Evolutionary conservation across 1,284 basidiomycete species (phyloP), one percentile per base, ranked within the genome.

Genomic region (Ganoderma resinaceum): DNA sequence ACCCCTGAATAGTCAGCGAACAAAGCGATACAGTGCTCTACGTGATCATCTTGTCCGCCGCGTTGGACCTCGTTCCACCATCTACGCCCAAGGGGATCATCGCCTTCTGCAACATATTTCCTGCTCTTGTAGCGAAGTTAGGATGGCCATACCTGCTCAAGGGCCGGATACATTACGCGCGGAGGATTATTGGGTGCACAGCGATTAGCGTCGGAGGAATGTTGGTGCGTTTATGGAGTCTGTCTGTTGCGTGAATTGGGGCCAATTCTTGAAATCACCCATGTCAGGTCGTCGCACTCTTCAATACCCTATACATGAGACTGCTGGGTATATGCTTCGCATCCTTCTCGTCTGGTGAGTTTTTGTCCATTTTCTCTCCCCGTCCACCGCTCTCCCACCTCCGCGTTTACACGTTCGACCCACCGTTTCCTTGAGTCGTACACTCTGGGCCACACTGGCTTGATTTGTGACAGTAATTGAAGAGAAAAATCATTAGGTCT

Each of bases 31-130:
- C 73, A 95, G 95, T 96, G 12, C 84, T 96, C 67, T 98, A 99
- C 80, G 97, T 99, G 42, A 94, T 99, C 73, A 98, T 99, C 72
- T 88, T 99, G 31, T 97, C 95, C 0, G 97, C 97, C 5, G 97
- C 97, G 0, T 85, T 98, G 18, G 97, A 99, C 79, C 87, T 99
- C 4, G 95, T 99, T 0, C 95, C 97, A 4, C 89, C 94, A 0
- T 88, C 91, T 4, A 96, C 94, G 0, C 96, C 96, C 0, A 95
- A 95, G 76, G 97, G 96, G n/a, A 89, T 98, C 66, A 95, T 98
- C 61, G 91, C 93, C 0, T 96, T 97, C 79, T 95, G 93, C 82
- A 96, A 97, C 77, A 96, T 97, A 67, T 88, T 92, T 31, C 95
- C 94, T 0, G 88, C 92, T 0, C 81, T 96, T 1, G 77, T 90